Base-by-base conservation (phyloP, 805 yeast genomes). In the Hagleromyces aurorensis region DNA sequence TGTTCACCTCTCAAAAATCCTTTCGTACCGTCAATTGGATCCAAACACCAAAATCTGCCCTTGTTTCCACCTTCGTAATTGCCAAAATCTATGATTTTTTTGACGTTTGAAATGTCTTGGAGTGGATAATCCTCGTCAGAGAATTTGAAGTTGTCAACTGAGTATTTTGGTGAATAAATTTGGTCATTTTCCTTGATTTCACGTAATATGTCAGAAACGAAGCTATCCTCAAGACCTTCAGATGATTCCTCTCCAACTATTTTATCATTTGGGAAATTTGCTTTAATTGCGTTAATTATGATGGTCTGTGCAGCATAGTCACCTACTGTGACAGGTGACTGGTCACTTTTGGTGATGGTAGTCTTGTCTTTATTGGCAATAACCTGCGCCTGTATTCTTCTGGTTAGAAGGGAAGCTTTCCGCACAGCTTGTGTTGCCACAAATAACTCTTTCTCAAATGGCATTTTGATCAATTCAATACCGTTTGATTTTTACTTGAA, bases 1-100 rank as follows among this genome's bases (percentile, higher is more conserved):
- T 91, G 99, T 41, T 87, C 96, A 26, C 95, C 94, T 50, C 99
- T 69, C 32, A 91, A 62, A 53, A 91, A 91, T 0, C 99, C 99
- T 55, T 78, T 91, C 13, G 99, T 91, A 6, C 99, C 99, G 52
- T 91, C 99, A 38, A 91, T 87, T 21, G 99, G 99, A 51, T 91
- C 99, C 48, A 91, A 62, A 1, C 96, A 94, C 99, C 99, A 91
- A 52, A 84, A 75, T 38, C 98, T 67, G 14, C 94, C 94, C 20
- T 57, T 63, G 18, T 60, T 43, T 4, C 96, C 94, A 32, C 96
- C 97, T 38, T 67, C 55, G 21, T 81, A 82, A 48, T 72, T 68
- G 27, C 98, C 98, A 36, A 67, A 59, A 51, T 86, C 95, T 34
- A 91, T 81, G 15, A 79, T 66, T 5, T 70, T 64, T 41, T 70